A percentile compares a stretch with the other conserved stretches of the same genome.
These are phyloP conservation scores for Fraxinus platypoda DNA, from an alignment of 305 asterid genomes.

Conservation along the genomic window DNA sequence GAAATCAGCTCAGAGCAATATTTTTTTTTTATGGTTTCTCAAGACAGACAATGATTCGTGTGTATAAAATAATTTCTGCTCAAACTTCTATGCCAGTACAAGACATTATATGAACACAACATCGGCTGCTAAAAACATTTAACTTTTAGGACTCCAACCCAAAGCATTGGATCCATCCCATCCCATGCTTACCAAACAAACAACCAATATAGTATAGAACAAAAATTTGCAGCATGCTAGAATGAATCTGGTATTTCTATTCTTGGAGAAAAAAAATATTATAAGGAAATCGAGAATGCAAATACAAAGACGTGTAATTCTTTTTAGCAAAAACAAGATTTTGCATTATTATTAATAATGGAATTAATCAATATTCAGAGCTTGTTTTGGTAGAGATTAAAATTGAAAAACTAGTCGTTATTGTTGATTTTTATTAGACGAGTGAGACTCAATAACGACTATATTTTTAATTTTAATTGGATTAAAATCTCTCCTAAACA, in stretches of 20 bases:
- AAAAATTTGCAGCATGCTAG: not conserved
- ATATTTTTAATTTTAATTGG: too few species aligned
- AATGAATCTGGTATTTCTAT: not conserved
- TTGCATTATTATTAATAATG: too few species aligned
- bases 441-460: too few species aligned
- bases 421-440: too few species aligned
- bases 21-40: not conserved
- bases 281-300: not conserved
- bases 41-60: conserved; percentile 3
- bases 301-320: not conserved
- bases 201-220: not conserved
- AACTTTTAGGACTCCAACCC: not conserved
- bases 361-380: too few species aligned
- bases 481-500: too few species aligned
- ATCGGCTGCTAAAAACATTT: not conserved
- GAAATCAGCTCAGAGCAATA: not conserved
- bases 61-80: not conserved
- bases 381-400: too few species aligned
- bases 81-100: not conserved
- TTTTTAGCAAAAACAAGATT: not conserved
- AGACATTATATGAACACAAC: not conserved
- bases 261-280: not conserved
- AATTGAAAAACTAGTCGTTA: too few species aligned
- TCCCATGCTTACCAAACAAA: not conserved
- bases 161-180: not conserved